A percentile compares a stretch with the other conserved stretches of the same genome.
These are phyloP conservation scores for Scheffersomyces lignicola DNA, from an alignment of 1,139 yeast genomes.

Conservation along the genomic window DNA sequence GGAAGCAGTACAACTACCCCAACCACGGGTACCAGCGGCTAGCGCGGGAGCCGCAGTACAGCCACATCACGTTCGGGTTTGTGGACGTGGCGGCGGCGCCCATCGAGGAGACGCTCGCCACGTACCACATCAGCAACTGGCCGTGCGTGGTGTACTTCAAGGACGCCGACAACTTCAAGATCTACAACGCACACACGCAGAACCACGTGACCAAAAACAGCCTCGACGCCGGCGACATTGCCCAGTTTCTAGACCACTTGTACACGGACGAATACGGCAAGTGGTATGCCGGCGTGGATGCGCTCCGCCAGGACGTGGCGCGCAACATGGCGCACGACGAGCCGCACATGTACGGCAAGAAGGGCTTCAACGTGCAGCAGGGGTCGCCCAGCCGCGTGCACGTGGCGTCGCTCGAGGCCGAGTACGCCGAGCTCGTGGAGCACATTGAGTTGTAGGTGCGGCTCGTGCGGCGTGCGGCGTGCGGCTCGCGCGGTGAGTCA, in stretches of 20 bases:
- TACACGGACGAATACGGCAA: constrained; percentile 16
- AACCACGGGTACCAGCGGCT: constrained; percentile 35
- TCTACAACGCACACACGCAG: constrained; percentile 27
- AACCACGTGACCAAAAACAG: constrained; percentile 20
- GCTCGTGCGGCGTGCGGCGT: no score
- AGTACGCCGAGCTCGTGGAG: constrained; percentile 10
- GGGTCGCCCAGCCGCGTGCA: neutral
- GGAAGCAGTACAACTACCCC: constrained; percentile 34
- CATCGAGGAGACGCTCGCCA: constrained; percentile 19
- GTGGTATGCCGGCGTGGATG: constrained; percentile 20
- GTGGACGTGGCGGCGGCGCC: constrained; percentile 24
- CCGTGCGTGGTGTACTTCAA: constrained; percentile 34
- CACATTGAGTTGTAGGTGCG: constrained; percentile 13
- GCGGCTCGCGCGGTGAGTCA: no score
- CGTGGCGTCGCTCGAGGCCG: constrained; percentile 6
- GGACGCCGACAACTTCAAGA: constrained; percentile 21
- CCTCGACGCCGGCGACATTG: constrained; percentile 20
- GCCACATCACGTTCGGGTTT: constrained; percentile 21
- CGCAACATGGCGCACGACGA: constrained; percentile 3
- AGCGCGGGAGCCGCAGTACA: constrained; percentile 16
- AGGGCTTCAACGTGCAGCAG: constrained; percentile 6
- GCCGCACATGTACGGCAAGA: constrained; percentile 2
- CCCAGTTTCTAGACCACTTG: constrained; percentile 21
- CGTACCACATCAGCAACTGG: constrained; percentile 30
- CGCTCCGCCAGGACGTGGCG: constrained; percentile 11